Evolutionary conservation across 2,329 filamentous ascomycete genomes (phyloP), one percentile per base, ranked within the genome.

Genomic region (Diplodia mutila): DNA sequence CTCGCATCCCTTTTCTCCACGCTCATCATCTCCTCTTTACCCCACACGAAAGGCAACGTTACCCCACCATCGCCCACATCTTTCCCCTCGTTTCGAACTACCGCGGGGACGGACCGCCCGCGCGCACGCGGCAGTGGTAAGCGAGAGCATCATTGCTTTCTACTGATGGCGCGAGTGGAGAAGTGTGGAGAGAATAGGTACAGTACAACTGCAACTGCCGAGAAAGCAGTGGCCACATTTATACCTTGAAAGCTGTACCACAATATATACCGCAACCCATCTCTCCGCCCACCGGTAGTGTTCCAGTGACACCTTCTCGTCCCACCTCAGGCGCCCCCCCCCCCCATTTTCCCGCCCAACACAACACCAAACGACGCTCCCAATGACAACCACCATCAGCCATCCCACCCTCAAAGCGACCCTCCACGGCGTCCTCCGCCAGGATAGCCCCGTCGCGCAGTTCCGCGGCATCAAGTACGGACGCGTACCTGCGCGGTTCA

Each of bases 391-490:
- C 4, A 57, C 32, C 14, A 7, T 59, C 53, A 66, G 51, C 0
- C 71, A 72, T 66, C 27, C 52, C 2, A 21, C 66, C 8, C 55
- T 71, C 18, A 66, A 70, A 32, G 69, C 68, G 21, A 70, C 65
- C 11, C 66, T 72, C n/a, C 53, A 52, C n/a, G 69, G 70, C 32
- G 37, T 68, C 21, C 51, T 53, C 32, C 37, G 49, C 21, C 23
- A 63, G 9, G n/a, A 32, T 37, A 49, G 55, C 4, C n/a, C 67
- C 25, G 65, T 66, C 21, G 61, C 64, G 39, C 70, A 71, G 29
- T 72, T 69, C 48, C 70, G 70, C 34, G 71, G 71, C 25, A 69
- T 72, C 37, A 68, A 61, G 53, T 72, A 72, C 29, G 71, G 68
- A 12, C 59, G 48, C 37, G 67, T 72, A 12, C 57, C 53, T 12